phyloP scores from a whole-genome alignment of 1,284 basidiomycete species.

The Caloboletus firmus region DNA sequence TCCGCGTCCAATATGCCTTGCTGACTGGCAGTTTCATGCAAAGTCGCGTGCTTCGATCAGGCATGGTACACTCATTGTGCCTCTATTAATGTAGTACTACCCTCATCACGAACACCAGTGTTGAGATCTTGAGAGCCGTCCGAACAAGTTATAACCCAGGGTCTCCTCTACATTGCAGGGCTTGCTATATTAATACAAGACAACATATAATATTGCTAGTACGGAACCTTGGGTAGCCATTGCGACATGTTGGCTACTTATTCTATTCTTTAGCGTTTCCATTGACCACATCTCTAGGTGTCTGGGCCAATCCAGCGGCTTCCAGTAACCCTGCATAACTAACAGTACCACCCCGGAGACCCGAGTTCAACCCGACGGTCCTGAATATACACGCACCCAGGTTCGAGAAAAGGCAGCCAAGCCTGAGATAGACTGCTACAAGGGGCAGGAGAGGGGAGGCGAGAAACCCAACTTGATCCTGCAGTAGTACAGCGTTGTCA shows the following conservation, averaged over 20 bases:
- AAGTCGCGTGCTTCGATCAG: not conserved
- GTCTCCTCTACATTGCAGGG: not conserved
- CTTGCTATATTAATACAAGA: not conserved
- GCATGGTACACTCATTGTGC: no score
- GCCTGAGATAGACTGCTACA: constrained; percentile 39
- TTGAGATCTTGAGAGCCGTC: no score
- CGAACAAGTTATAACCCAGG: not conserved
- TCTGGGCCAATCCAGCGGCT: constrained; percentile 20
- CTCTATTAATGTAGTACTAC: no score
- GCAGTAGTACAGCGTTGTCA: not conserved
- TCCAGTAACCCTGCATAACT: constrained; percentile 24
- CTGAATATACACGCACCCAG: constrained; percentile 45
- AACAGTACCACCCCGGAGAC: constrained; percentile 24
- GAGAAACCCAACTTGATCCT: constrained; percentile 53
- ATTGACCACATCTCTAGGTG: not conserved
- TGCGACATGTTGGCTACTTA: not conserved
- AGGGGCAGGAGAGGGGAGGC: constrained; percentile 51
- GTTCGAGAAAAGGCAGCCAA: constrained; percentile 43
- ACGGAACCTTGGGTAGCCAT: not conserved
- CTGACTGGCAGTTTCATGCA: not conserved
- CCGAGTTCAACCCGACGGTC: constrained; percentile 24
- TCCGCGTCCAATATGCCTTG: not conserved
- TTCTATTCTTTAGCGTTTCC: constrained; percentile 20
- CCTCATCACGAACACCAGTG: no score
- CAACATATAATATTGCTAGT: not conserved